Evolutionary conservation across 2,329 filamentous ascomycete species (phyloP), one percentile per base, ranked within the genome.

Genomic region (Verticillium alfalfae): DNA sequence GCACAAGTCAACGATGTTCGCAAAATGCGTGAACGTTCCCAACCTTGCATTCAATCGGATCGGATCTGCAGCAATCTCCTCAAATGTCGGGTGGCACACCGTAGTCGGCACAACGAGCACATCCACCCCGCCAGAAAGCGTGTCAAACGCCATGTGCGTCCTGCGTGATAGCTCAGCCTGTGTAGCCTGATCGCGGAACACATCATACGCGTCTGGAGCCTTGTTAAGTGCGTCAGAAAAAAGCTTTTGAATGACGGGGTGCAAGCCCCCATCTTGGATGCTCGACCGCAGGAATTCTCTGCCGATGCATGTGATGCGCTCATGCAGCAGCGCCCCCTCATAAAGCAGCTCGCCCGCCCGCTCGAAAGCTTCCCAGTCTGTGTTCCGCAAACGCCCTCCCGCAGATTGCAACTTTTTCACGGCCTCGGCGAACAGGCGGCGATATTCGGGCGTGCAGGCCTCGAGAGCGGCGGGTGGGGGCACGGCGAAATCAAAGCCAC

Each of bases 1-100:
- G 65, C 79, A 81, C 26, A 86, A 70, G 68, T 87, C 84, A 9
- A 86, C 70, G 26, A 86, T 79, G 64, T 87, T 86, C 3, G 73
- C 84, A 66, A 77, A 83, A 66, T 85, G 82, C 2, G 82, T 83
- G 64, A 83, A 85, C 64, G 31, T 34, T 26, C 54, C 54, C 13
- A 56, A 22, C 26, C n/a, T 56, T 3, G 54, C 26, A 22, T 84
- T 84, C 66, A 78, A 74, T 36, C 66, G 69, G 36, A 84, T 74
- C 0, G 81, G 81, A 63, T 84, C 79, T 3, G 70, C 71, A 8
- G 78, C 72, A 64, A 84, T 76, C 61, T 81, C 77, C 34, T 74
- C 70, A 8, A 84, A 75, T 1, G 76, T 82, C 60, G 72, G 73
- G 62, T 77, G 75, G 10, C 67, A 71, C 18, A 81, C 81, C 34